These are phyloP conservation scores for Nicotiana benthamiana DNA, from an alignment of 257 asterid genomes.

Conservation along the genomic window DNA sequence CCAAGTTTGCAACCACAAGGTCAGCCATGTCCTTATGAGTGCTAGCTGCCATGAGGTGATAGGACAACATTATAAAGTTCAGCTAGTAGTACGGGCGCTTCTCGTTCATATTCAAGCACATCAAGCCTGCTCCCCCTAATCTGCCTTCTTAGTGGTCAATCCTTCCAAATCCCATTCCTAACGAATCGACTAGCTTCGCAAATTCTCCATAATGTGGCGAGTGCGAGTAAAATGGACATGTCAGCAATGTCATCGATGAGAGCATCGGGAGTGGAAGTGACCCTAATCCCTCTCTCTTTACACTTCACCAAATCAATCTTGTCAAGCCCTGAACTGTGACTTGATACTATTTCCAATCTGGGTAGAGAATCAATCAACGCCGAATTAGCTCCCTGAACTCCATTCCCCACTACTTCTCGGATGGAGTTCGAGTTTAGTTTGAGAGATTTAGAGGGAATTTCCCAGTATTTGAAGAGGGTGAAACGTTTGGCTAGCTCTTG, in stretches of 20 bases:
- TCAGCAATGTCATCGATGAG: conserved; percentile 55
- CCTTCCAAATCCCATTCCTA: conserved; percentile 44
- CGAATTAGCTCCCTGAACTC: conserved; percentile 40
- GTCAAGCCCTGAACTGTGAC: conserved; percentile 55
- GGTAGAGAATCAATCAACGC: conserved; percentile 48
- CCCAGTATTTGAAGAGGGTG: conserved; percentile 45
- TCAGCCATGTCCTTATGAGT: conserved; percentile 62
- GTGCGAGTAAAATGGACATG: conserved; percentile 39
- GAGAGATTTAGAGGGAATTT: conserved; percentile 28
- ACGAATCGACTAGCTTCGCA: conserved; percentile 42
- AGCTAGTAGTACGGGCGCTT: conserved; percentile 37
- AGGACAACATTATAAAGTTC: conserved; percentile 56
- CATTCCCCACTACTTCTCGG: conserved; percentile 42
- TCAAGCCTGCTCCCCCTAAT: conserved; percentile 63
- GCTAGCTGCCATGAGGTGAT: conserved; percentile 50
- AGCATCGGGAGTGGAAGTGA: conserved; percentile 48
- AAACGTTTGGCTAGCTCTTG: conserved; percentile 35
- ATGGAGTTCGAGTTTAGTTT: conserved; percentile 24
- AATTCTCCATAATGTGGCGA: conserved; percentile 50
- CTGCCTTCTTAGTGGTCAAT: conserved; percentile 49
- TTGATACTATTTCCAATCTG: conserved; percentile 39
- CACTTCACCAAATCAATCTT: conserved; percentile 50
- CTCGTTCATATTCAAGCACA: conserved; percentile 53
- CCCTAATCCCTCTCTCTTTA: conserved; percentile 47
- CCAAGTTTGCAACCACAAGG: conserved; percentile 48